Evolutionary conservation across 164 flowering plant species (phyloP).

Genomic region (Buxus sempervirens): DNA sequence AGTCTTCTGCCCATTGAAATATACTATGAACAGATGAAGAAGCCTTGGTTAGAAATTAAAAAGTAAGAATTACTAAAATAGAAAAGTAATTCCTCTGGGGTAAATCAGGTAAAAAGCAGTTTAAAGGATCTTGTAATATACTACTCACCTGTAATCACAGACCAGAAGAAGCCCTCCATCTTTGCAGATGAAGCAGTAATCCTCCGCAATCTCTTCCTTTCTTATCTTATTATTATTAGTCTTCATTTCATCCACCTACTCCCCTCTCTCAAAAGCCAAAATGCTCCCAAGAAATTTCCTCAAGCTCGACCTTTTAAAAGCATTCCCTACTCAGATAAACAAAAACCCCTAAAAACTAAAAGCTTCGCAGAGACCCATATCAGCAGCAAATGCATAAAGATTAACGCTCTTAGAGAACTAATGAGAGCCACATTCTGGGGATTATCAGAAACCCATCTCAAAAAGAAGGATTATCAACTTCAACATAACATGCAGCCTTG

Average conservation of each 20-base stretch:
- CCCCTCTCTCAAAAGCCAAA: neutral
- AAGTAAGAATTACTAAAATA: neutral
- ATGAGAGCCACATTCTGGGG: neutral
- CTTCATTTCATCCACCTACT: slow-evolving; percentile 5
- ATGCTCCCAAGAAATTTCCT: neutral
- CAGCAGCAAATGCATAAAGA: neutral
- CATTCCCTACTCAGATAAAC: neutral
- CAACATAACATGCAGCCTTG: neutral
- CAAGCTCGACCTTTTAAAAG: neutral
- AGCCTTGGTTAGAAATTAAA: too few relatives aligned
- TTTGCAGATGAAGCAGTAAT: slow-evolving; percentile 62
- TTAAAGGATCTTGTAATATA: neutral
- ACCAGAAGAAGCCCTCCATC: slow-evolving; percentile 52
- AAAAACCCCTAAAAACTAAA: neutral
- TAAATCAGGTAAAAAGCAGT: neutral
- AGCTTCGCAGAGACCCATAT: neutral
- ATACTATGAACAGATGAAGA: too few relatives aligned
- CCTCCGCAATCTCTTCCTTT: slow-evolving; percentile 43
- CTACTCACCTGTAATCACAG: slow-evolving; percentile 51
- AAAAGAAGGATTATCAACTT: neutral
- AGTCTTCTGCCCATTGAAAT: too few relatives aligned
- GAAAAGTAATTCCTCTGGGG: neutral
- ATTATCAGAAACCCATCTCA: neutral
- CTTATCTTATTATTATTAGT: slow-evolving; percentile 14
- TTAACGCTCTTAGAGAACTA: neutral